A percentile compares a stretch with the other conserved stretches of the same genome.
Conservation (phyloP, 306 rosid species). For the Morella rubra region DNA sequence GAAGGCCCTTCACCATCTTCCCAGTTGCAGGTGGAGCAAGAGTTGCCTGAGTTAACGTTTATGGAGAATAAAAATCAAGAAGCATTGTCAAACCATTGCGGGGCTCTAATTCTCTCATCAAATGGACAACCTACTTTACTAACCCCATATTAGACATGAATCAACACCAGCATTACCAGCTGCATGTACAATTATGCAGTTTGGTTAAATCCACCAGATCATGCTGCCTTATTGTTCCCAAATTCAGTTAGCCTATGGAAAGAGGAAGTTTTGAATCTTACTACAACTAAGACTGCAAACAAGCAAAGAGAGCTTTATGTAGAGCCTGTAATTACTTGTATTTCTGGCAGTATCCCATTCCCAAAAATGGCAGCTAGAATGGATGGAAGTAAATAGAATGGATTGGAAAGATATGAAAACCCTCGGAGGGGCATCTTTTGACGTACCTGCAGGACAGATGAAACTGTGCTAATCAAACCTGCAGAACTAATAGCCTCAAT, state of each 20-base stretch:
- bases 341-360: slow-evolving; percentile 92
- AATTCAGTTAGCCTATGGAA: background rate
- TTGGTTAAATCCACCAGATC: slow-evolving; percentile 17
- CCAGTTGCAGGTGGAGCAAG: slow-evolving; percentile 95
- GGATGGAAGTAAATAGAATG: slow-evolving; percentile 88
- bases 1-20: slow-evolving; percentile 91
- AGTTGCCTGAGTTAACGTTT: slow-evolving; percentile 68
- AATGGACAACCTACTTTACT: background rate
- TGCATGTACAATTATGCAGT: background rate
- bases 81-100: background rate
- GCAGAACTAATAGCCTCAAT: slow-evolving; percentile 22
- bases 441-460: slow-evolving; percentile 49
- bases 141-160: background rate
- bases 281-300: background rate
- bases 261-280: slow-evolving; percentile 7
- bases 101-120: background rate
- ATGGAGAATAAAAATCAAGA: slow-evolving; percentile 4
- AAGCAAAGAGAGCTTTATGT: background rate
- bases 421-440: slow-evolving; percentile 52
- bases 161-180: slow-evolving; percentile 10
- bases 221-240: background rate
- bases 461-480: slow-evolving; percentile 39
- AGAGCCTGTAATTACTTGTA: slow-evolving; percentile 56
- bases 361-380: slow-evolving; percentile 91
- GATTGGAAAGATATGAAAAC: no score